These are phyloP conservation scores for Protomyces inundatus DNA, from an alignment of 1,139 yeast genomes.

Conservation along the genomic window DNA sequence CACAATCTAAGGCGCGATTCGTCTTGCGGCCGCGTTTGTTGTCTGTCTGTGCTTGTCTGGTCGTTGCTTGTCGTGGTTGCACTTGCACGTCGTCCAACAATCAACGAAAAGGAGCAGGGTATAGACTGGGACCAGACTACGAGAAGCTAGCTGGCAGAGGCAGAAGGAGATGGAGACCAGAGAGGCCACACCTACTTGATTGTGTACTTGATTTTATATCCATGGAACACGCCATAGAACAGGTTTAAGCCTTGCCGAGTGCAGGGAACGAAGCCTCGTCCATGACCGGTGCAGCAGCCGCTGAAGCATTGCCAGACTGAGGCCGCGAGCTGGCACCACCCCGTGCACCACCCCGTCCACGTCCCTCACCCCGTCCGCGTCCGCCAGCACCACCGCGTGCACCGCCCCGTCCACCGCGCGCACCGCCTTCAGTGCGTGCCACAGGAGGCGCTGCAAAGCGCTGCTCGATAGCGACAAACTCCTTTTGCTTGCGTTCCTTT, in stretches of 20 bases:
- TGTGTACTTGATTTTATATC: no score
- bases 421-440: constrained; percentile 5
- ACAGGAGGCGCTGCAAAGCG: constrained; percentile 41
- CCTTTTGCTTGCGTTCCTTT: constrained; percentile 59
- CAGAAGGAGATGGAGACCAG: no score
- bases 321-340: constrained; percentile 32
- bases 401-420: constrained; percentile 25
- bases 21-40: no score
- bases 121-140: no score
- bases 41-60: no score
- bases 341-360: constrained; percentile 37
- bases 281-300: constrained; percentile 29
- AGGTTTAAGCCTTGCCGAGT: constrained; percentile 6
- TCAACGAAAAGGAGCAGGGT: no score
- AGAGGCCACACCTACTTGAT: no score
- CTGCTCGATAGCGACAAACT: constrained; percentile 57
- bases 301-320: constrained; percentile 15
- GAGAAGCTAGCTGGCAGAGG: no score
- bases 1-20: no score
- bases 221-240: no score
- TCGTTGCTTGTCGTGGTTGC: no score
- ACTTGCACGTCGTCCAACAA: no score
- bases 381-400: constrained; percentile 39
- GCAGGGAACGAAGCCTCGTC: constrained; percentile 24
- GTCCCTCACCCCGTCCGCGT: constrained; percentile 37